Evolutionary conservation across 2,329 filamentous ascomycete genomes (phyloP).

Genomic region (Alternaria sp.): DNA sequence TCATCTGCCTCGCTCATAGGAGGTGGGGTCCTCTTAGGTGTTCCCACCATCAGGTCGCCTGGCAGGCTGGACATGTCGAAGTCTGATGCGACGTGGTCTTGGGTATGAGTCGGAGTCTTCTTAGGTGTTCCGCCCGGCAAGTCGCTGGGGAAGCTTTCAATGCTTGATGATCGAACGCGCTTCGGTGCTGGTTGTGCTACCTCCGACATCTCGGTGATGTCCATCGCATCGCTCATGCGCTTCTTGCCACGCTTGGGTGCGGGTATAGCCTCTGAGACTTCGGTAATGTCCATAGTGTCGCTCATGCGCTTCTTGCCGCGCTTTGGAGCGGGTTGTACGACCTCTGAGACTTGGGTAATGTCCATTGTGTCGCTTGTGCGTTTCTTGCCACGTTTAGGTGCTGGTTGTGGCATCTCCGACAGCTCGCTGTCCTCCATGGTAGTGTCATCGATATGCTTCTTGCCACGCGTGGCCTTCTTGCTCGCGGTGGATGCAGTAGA

Average conservation of each 20-base stretch:
- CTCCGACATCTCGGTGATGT: slow-evolving; percentile 6
- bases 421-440: neutral
- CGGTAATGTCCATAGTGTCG: neutral
- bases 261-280: neutral
- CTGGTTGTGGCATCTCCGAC: neutral
- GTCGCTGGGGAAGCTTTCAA: slow-evolving; percentile 28
- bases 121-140: slow-evolving; percentile 31
- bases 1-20: slow-evolving; percentile 21
- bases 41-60: slow-evolving; percentile 42
- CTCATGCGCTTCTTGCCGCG: neutral
- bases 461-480: slow-evolving; percentile 23
- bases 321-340: neutral
- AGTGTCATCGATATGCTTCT: slow-evolving; percentile 25
- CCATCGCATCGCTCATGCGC: slow-evolving; percentile 5
- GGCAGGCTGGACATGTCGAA: slow-evolving; percentile 28
- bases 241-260: neutral
- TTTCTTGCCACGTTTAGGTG: too few species aligned
- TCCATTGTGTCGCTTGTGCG: neutral
- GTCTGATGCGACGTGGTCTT: slow-evolving; percentile 8
- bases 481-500: slow-evolving; percentile 19
- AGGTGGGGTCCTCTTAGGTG: slow-evolving; percentile 36
- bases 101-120: slow-evolving; percentile 19
- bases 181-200: slow-evolving; percentile 14
- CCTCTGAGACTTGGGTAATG: neutral
- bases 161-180: slow-evolving; percentile 25